A percentile compares a stretch with the other conserved stretches of the same genome.
Evolutionary conservation across 1,139 yeast genomes (phyloP).

Genomic region (Candida anutae): DNA sequence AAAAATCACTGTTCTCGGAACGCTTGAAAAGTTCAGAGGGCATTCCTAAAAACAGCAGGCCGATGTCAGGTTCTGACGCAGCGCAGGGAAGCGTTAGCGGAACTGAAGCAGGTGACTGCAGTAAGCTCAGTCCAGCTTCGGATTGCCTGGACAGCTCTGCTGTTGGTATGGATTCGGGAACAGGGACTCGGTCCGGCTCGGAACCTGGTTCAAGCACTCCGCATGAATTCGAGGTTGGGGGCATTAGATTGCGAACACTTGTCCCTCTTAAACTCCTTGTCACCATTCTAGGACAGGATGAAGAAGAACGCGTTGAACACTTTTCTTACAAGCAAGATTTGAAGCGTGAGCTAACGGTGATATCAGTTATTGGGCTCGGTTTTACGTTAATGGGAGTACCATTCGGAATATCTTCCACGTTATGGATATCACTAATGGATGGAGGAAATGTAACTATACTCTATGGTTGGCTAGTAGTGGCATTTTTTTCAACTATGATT

Average conservation of each 20-base stretch:
- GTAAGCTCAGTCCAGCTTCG: no score
- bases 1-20: no score
- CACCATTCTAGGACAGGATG: conserved; percentile 15
- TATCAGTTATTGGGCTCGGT: conserved; percentile 65
- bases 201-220: no score
- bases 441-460: conserved; percentile 69
- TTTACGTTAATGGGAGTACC: conserved; percentile 77
- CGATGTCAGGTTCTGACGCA: no score
- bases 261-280: background rate
- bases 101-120: no score
- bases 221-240: no score
- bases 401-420: conserved; percentile 62
- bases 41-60: no score
- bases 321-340: conserved; percentile 66
- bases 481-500: conserved; percentile 52
- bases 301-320: conserved; percentile 55
- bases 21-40: no score
- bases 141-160: no score
- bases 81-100: no score
- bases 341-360: conserved; percentile 55
- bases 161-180: no score
- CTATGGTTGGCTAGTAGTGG: conserved; percentile 63
- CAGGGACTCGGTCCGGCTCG: no score
- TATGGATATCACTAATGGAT: conserved; percentile 60
- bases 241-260: background rate